Evolutionary conservation across 1,284 basidiomycete genomes (phyloP), one percentile per base, ranked within the genome.

Genomic region (Porodaedalea pini): DNA sequence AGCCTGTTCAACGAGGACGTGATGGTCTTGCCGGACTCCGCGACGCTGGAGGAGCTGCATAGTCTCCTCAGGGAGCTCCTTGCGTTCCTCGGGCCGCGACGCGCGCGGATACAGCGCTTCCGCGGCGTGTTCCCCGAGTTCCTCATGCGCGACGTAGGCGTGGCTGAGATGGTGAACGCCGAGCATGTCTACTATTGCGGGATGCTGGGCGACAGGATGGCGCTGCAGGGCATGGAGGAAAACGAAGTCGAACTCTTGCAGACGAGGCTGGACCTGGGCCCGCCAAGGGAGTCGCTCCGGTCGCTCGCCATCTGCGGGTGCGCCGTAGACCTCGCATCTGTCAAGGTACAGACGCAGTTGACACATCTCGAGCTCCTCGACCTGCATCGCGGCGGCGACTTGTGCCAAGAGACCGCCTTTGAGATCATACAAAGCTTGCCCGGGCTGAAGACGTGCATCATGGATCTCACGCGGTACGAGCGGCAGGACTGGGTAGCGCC

Each of bases 351-450:
- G 13, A 51, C 45, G 34, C 52, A 59, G 39, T 31, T 59, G 1
- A 44, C 36, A n/a, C 58, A 56, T 45, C 23, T 59, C 7, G 58
- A 59, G 36, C 44, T 59, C 1, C 15, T 59, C 7, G 54, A 59
- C 32, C n/a, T 59, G 4, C 45, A 45, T 21, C 27, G 31, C 10
- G 48, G 47, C 23, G 58, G 58, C 11, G 58, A 54, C 10, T 19
- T 55, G 13, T 55, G 53, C 25, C 53, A 55, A 23, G 53, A 51
- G 31, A 36, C 25, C 5, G 58, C 54, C 19, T 44, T 55, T 23
- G 17, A 39, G 21, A 7, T 59, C 34, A 23, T 59, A 11, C 39
- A 41, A 37, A 15, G 17, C 7, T 25, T 59, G 17, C 53, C 53
- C n/a, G 21, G 19, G 19, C 32, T 59, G 29, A 52, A 56, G 29